Conservation (phyloP, 441 rosid species). For the Pelargonium cotyledonis region DNA sequence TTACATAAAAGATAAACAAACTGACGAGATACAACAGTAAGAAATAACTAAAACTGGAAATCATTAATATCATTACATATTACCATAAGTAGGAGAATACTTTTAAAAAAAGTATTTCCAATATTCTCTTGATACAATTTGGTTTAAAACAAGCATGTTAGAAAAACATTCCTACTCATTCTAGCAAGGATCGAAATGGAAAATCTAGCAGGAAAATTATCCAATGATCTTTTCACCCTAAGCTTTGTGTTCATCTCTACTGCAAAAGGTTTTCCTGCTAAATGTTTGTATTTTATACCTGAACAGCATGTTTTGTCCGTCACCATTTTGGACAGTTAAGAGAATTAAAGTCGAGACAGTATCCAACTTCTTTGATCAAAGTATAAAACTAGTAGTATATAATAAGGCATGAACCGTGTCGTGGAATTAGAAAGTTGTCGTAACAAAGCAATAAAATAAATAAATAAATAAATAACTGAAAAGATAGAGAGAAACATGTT, state of each 20-base stretch:
- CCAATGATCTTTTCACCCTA: background rate
- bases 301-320: background rate
- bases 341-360: constrained; percentile 6
- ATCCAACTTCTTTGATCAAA: background rate
- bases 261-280: background rate
- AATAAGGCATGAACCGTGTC: constrained; percentile 1
- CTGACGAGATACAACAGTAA: constrained; percentile 16
- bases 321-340: background rate
- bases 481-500: background rate
- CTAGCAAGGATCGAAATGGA: background rate
- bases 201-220: background rate
- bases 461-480: background rate
- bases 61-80: background rate
- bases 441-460: background rate
- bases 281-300: background rate
- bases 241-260: background rate
- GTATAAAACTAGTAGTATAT: constrained; percentile 1
- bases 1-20: constrained; percentile 26
- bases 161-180: background rate
- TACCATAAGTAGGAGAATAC: background rate
- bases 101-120: constrained; percentile 3
- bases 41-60: constrained; percentile 1
- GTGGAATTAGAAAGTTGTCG: background rate
- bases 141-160: background rate
- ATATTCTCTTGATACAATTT: constrained; percentile 6